Evolutionary conservation across 1,284 basidiomycete genomes (phyloP).

Genomic region (Athelia sp.): DNA sequence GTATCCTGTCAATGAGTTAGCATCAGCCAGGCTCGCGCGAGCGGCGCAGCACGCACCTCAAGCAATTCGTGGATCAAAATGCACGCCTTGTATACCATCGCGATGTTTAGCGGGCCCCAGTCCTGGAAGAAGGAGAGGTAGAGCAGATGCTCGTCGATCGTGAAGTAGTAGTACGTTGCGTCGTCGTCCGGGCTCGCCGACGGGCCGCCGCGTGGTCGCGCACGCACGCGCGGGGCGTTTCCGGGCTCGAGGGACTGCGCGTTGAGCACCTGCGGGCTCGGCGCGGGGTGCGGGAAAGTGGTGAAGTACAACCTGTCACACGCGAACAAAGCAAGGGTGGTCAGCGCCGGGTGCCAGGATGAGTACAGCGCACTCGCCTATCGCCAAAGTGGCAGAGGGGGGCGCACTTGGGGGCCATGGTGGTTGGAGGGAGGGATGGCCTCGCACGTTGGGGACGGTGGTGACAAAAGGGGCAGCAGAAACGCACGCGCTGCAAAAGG

Average conservation of each 20-base stretch:
- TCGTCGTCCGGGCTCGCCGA: conserved; percentile 62
- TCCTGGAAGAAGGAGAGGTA: conserved; percentile 95
- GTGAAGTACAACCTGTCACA: conserved; percentile 71
- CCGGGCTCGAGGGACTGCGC: conserved; percentile 41
- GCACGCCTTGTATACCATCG: conserved; percentile 93
- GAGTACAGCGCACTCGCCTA: conserved; percentile 42
- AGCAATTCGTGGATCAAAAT: conserved; percentile 87
- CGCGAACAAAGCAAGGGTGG: not conserved
- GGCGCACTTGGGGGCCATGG: conserved; percentile 58
- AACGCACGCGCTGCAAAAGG: not conserved
- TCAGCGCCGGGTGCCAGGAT: too few relatives aligned
- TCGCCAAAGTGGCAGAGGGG: conserved; percentile 73
- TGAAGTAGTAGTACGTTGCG: conserved; percentile 79
- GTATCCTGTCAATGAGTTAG: conserved; percentile 50
- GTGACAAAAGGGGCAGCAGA: not conserved
- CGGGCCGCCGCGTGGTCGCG: conserved; percentile 49
- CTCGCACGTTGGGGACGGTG: not conserved
- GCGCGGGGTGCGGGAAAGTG: conserved; percentile 69
- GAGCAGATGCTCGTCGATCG: conserved; percentile 85
- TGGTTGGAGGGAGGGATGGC: not conserved
- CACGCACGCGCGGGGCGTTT: conserved; percentile 54
- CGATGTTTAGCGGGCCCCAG: conserved; percentile 91
- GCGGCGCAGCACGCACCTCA: conserved; percentile 46
- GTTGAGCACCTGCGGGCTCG: conserved; percentile 60
- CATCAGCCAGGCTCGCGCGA: conserved; percentile 27